Evolutionary conservation across 768 basidiomycete species (phyloP).

Genomic region (Collybiopsis confluens): DNA sequence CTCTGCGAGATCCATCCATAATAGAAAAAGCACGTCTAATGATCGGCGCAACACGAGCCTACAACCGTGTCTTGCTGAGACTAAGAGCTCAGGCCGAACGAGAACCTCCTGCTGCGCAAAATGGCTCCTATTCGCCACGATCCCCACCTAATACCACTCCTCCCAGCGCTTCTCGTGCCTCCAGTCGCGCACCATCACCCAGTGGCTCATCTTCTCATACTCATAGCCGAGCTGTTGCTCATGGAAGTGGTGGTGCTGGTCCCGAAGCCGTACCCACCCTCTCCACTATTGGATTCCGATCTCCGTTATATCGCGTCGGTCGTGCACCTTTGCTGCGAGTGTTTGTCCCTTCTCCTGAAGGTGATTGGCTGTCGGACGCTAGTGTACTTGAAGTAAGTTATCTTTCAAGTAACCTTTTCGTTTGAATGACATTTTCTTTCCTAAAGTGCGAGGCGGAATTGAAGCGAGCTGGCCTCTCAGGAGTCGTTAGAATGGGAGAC

Average conservation of each 20-base stretch:
- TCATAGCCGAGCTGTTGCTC: constrained; percentile 24
- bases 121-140: neutral
- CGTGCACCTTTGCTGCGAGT: constrained; percentile 77
- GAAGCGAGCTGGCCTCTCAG: constrained; percentile 59
- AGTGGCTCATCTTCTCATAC: constrained; percentile 47
- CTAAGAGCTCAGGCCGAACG: constrained; percentile 73
- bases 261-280: neutral
- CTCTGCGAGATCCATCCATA: constrained; percentile 35
- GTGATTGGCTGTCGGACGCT: constrained; percentile 81
- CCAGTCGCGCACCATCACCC: constrained; percentile 69
- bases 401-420: no score
- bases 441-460: constrained; percentile 79
- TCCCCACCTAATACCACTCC: constrained; percentile 13
- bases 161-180: constrained; percentile 29
- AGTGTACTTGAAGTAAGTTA: constrained; percentile 44
- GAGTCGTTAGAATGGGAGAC: constrained; percentile 68
- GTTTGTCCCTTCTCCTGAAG: constrained; percentile 83
- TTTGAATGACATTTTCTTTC: no score
- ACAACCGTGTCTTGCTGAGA: constrained; percentile 75
- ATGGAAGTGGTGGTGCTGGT: constrained; percentile 10
- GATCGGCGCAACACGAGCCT: constrained; percentile 65
- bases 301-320: constrained; percentile 64
- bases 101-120: neutral
- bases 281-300: constrained; percentile 29
- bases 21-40: constrained; percentile 44